Evolutionary conservation across 1,284 basidiomycete species (phyloP).

Genomic region (Ceratobasidium sp.): DNA sequence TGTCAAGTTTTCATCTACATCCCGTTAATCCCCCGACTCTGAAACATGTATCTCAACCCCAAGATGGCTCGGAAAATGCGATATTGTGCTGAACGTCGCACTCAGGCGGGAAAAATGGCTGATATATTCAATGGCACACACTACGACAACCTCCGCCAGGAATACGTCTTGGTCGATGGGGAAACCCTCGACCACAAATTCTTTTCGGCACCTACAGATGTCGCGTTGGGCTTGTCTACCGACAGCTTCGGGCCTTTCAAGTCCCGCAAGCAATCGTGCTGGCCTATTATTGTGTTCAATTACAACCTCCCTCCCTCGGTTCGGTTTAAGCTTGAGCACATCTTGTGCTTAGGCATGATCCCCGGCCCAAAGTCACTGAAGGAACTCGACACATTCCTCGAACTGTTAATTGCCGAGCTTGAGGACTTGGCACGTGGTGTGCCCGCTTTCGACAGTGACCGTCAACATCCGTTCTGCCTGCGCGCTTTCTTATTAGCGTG

Average conservation of each 20-base stretch:
- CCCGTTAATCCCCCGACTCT: neutral
- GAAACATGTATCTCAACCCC: neutral
- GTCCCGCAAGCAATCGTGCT: constrained; percentile 54
- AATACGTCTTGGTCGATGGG: constrained; percentile 47
- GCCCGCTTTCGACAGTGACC: constrained; percentile 17
- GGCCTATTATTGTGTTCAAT: constrained; percentile 48
- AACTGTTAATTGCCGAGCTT: constrained; percentile 44
- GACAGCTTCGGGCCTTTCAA: no score
- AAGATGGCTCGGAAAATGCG: neutral
- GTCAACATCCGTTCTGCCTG: constrained; percentile 33
- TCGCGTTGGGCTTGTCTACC: constrained; percentile 54
- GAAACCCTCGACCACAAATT: constrained; percentile 48
- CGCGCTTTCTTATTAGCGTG: constrained; percentile 41
- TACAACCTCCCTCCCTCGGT: constrained; percentile 47
- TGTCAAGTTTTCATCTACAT: neutral
- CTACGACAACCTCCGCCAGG: constrained; percentile 22
- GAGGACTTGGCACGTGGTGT: constrained; percentile 44
- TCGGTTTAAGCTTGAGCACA: constrained; percentile 43
- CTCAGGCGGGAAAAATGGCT: neutral
- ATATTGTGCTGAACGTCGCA: neutral
- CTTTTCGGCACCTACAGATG: constrained; percentile 53
- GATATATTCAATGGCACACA: constrained; percentile 49
- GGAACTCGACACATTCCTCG: constrained; percentile 45
- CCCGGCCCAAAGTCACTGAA: constrained; percentile 45
- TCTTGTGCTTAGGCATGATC: constrained; percentile 47